A percentile compares a stretch with the other conserved stretches of the same genome.
These are phyloP conservation scores for Leptosphaerulina australis DNA, from an alignment of 2,329 filamentous ascomycete species.

Conservation along the genomic window DNA sequence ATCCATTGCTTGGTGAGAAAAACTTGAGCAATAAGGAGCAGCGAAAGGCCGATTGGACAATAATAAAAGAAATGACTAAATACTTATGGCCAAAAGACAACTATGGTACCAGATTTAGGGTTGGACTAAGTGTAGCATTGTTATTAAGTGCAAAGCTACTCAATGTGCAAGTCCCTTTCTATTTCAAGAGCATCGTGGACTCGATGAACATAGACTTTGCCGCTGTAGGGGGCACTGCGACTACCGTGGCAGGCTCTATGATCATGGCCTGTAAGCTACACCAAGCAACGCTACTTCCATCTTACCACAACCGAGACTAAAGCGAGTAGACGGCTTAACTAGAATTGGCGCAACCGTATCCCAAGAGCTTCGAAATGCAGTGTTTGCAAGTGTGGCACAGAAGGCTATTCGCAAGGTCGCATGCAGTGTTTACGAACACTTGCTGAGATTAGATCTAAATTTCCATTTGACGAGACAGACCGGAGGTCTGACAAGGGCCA, in stretches of 20 bases:
- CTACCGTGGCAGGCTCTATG: slow-evolving; percentile 87
- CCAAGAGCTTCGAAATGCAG: slow-evolving; percentile 91
- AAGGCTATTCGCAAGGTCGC: slow-evolving; percentile 94
- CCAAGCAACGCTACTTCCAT: slow-evolving; percentile 12
- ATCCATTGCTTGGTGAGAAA: slow-evolving; percentile 65
- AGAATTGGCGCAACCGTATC: slow-evolving; percentile 88
- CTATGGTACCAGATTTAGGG: slow-evolving; percentile 79
- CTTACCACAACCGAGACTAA: slow-evolving; percentile 23
- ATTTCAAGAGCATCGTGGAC: slow-evolving; percentile 98
- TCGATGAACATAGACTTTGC: slow-evolving; percentile 95
- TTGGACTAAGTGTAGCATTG: slow-evolving; percentile 80
- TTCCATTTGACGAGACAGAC: slow-evolving; percentile 96
- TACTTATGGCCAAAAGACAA: slow-evolving; percentile 97
- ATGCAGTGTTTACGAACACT: slow-evolving; percentile 87
- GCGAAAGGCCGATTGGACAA: slow-evolving; percentile 96
- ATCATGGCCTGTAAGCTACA: slow-evolving; percentile 75
- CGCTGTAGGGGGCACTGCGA: slow-evolving; percentile 84
- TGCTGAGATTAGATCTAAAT: slow-evolving; percentile 85
- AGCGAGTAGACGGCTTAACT: slow-evolving; percentile 71
- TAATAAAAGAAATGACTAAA: slow-evolving; percentile 95
- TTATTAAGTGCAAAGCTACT: slow-evolving; percentile 87
- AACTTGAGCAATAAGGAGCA: slow-evolving; percentile 79
- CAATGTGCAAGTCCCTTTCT: slow-evolving; percentile 98
- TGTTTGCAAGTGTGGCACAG: slow-evolving; percentile 96
- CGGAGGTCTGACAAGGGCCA: slow-evolving; percentile 88